Evolutionary conservation across 768 basidiomycete species (phyloP).

Genomic region (Agaricus blazei): DNA sequence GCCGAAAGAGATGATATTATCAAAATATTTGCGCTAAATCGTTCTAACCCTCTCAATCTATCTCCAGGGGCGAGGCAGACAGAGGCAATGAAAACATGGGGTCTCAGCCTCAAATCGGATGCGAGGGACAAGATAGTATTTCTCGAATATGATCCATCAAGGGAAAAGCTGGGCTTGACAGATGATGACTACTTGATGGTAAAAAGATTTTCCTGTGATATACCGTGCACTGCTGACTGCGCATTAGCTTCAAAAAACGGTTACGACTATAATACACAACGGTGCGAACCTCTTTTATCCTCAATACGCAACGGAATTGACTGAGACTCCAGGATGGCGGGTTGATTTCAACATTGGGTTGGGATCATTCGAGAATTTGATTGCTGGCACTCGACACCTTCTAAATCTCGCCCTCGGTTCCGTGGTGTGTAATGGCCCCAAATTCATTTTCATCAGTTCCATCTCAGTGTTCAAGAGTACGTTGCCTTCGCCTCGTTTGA

Average conservation of each 20-base stretch:
- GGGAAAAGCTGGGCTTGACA: not conserved
- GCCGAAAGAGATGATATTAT: slow-evolving; percentile 15
- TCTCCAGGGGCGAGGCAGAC: not conserved
- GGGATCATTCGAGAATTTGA: not conserved
- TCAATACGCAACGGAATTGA: too few species aligned
- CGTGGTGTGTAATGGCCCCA: not conserved
- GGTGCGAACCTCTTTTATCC: not conserved
- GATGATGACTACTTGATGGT: not conserved
- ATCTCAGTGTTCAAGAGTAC: not conserved
- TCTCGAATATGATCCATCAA: not conserved
- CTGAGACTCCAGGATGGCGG: not conserved
- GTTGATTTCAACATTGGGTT: slow-evolving; percentile 1
- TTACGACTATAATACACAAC: not conserved
- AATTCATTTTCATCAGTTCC: slow-evolving; percentile 1
- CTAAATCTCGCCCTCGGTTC: not conserved
- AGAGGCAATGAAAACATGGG: not conserved
- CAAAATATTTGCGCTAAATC: slow-evolving; percentile 16
- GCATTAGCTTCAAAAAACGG: slow-evolving; percentile 14
- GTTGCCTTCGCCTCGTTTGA: not conserved
- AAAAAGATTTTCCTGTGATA: not conserved
- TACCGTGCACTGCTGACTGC: not conserved
- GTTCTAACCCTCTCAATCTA: not conserved
- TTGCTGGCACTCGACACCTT: not conserved
- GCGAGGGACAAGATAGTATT: not conserved
- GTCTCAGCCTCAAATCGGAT: not conserved